Evolutionary conservation across 1,284 basidiomycete genomes (phyloP).

Genomic region (Cryptococcus depauperatus): DNA sequence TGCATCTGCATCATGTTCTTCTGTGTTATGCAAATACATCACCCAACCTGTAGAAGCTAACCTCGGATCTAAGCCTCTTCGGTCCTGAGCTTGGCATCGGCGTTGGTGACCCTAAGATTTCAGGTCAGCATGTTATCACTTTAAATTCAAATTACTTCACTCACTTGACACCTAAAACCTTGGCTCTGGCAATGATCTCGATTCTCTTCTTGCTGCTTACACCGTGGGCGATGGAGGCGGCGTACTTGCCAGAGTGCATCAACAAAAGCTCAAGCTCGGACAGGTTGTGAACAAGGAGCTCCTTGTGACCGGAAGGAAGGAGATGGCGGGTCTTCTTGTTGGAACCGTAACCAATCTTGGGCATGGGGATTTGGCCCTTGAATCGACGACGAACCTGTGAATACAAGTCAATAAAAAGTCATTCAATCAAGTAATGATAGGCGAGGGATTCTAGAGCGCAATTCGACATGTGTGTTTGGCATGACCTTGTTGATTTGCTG

Average conservation of each 20-base stretch:
- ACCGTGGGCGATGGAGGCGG: slow-evolving; percentile 95
- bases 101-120: slow-evolving; percentile 70
- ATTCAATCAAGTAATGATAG: neutral
- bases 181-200: slow-evolving; percentile 80
- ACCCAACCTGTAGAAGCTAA: too few species aligned
- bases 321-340: slow-evolving; percentile 76
- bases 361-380: slow-evolving; percentile 92
- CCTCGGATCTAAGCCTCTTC: slow-evolving; percentile 82
- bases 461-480: neutral
- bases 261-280: slow-evolving; percentile 86
- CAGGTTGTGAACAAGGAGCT: slow-evolving; percentile 85
- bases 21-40: too few species aligned
- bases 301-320: slow-evolving; percentile 88
- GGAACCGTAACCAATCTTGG: slow-evolving; percentile 60
- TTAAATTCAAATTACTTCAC: slow-evolving; percentile 6
- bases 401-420: neutral
- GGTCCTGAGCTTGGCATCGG: slow-evolving; percentile 87
- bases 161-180: slow-evolving; percentile 71
- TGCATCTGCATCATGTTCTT: too few species aligned
- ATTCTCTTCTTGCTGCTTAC: slow-evolving; percentile 96
- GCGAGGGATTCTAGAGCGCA: neutral
- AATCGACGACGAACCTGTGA: slow-evolving; percentile 66
- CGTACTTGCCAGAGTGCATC: slow-evolving; percentile 97
- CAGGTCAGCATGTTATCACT: slow-evolving; percentile 7
- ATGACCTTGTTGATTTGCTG: too few species aligned